Evolutionary conservation across 2,329 filamentous ascomycete species (phyloP), one percentile per base, ranked within the genome.

Genomic region (Thelonectria rubi): DNA sequence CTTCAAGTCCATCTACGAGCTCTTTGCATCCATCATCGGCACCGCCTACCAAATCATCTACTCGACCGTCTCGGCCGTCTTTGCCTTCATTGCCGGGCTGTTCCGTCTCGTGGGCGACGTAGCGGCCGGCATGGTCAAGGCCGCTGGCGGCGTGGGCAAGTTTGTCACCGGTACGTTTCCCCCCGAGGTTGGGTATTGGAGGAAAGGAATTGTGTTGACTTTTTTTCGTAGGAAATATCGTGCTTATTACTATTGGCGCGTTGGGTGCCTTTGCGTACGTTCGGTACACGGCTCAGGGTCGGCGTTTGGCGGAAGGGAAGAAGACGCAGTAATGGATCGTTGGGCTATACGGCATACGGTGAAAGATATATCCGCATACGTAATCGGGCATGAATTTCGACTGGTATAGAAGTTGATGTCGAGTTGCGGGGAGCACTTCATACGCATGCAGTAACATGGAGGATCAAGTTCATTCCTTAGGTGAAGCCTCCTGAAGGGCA

Each of bases 1-100:
- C 50, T 69, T 80, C 70, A 77, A 74, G 66, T 79, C 77, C 69
- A 71, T 80, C 68, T 79, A 76, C 61, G 78, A 80, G 70, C 76
- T 81, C 30, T 60, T 80, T 40, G 68, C 74, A 34, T 79, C 78
- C 5, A 60, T 81, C 50, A 65, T 80, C 26, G 65, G 69, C 34
- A 73, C 77, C n/a, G 51, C 74, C 45, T 75, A 75, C 64, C 50
- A 73, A 56, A 39, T 80, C 34, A 59, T 79, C 14, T 72, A 77
- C 46, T 73, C 73, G 34, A 45, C 77, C 30, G 39, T 80, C 48
- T 68, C 66, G 18, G 72, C 76, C 12, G 55, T 79, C 47, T 58
- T 78, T 50, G 69, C 71, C 67, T 76, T 80, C 65, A 69, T 80
- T 60, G 70, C 68, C 18, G 77, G 78, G 24, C 43, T 80, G 48